These are phyloP conservation scores for Acrocalymma vagum DNA, from an alignment of 2,329 filamentous ascomycete genomes.

Conservation along the genomic window DNA sequence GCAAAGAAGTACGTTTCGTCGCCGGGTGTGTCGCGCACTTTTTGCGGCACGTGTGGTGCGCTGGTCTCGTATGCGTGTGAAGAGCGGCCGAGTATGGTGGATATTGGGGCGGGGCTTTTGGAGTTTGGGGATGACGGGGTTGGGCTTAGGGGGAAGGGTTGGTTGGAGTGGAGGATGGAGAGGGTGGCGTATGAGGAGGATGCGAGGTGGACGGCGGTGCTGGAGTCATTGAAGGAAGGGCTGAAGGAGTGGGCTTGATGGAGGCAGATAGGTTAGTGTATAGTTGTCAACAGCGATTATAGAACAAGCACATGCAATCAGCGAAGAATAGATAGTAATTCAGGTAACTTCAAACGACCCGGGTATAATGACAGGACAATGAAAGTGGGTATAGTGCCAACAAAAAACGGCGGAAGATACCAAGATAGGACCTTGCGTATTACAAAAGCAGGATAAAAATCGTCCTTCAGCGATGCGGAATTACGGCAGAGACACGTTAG, in stretches of 20 bases:
- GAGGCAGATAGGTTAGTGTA: no score
- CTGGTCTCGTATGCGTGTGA: conserved; percentile 69
- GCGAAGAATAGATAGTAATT: no score
- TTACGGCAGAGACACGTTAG: no score
- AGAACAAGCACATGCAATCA: no score
- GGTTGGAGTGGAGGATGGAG: conserved; percentile 69
- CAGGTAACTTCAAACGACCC: no score
- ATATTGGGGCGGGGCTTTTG: conserved; percentile 70
- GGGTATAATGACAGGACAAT: no score
- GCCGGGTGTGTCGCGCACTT: conserved; percentile 64
- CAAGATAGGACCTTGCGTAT: no score
- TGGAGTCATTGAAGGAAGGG: conserved; percentile 17
- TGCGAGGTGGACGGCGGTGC: conserved; percentile 33
- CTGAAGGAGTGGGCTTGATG: conserved; percentile 9
- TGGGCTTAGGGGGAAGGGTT: conserved; percentile 62
- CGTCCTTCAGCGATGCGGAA: no score
- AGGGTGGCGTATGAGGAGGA: conserved; percentile 69
- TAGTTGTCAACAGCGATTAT: no score
- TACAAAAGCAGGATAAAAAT: no score
- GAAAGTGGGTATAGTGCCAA: no score
- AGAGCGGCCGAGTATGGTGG: conserved; percentile 62
- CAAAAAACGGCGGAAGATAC: no score
- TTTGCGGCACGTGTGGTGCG: conserved; percentile 70
- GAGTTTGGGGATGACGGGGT: conserved; percentile 55
- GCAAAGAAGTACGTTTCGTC: conserved; percentile 65